phyloP scores from a whole-genome alignment of 2,329 filamentous ascomycete genomes.

The Pseudogymnoascus sp. region DNA sequence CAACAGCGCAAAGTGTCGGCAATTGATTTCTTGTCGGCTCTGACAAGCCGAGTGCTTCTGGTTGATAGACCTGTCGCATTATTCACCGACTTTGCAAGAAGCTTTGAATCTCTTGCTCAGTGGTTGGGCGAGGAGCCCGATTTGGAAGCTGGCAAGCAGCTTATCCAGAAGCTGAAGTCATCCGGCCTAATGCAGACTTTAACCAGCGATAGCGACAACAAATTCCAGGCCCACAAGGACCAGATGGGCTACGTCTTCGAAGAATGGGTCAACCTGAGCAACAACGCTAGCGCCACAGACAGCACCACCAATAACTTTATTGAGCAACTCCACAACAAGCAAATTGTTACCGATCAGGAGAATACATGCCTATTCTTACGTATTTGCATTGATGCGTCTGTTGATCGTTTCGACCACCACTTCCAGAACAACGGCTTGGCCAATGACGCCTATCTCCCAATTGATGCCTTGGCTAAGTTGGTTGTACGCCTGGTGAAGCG shows the following conservation, averaged over 20 bases:
- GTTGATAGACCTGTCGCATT: constrained; percentile 70
- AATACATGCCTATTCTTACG: constrained; percentile 75
- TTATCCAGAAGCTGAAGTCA: constrained; percentile 58
- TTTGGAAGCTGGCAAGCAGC: constrained; percentile 56
- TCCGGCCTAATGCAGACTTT: constrained; percentile 46
- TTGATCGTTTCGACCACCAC: constrained; percentile 67
- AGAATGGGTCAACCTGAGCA: constrained; percentile 82
- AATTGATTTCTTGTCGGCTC: constrained; percentile 69
- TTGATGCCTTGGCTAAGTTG: constrained; percentile 78
- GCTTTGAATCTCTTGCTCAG: constrained; percentile 69
- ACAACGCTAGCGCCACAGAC: constrained; percentile 67
- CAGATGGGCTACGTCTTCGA: constrained; percentile 94
- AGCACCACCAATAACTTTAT: constrained; percentile 69
- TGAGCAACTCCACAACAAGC: constrained; percentile 68
- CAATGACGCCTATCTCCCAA: constrained; percentile 48
- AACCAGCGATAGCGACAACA: constrained; percentile 46
- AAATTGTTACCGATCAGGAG: constrained; percentile 65
- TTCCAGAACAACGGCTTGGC: constrained; percentile 52
- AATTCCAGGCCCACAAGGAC: constrained; percentile 56
- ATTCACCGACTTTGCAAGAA: constrained; percentile 77
- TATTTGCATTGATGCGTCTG: constrained; percentile 69
- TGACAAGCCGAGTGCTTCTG: constrained; percentile 72
- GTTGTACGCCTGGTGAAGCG: constrained; percentile 68
- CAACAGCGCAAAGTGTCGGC: constrained; percentile 62
- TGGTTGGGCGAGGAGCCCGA: constrained; percentile 72